Conservation (phyloP, 768 basidiomycete species). For the Agrocybe praecox region DNA sequence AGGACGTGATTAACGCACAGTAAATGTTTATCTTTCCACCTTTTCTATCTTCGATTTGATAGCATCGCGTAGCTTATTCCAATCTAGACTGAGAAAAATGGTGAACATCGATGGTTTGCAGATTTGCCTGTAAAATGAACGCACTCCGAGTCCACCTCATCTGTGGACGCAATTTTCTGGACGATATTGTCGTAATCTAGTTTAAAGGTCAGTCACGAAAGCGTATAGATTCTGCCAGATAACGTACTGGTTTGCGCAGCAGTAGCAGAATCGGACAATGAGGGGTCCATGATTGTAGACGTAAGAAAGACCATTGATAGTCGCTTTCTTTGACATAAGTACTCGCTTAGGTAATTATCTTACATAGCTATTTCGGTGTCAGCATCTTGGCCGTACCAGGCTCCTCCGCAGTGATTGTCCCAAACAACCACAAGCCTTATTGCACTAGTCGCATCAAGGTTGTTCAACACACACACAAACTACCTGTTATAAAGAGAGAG, state of each 20-base stretch:
- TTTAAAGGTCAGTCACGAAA: neutral
- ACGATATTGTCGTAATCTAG: constrained; percentile 52
- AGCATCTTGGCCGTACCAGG: neutral
- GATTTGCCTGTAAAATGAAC: constrained; percentile 35
- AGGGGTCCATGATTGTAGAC: neutral
- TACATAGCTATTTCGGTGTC: neutral
- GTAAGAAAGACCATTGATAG: neutral
- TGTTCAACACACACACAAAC: neutral
- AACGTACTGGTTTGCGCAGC: neutral
- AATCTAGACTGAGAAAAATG: constrained; percentile 54
- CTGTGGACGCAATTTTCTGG: constrained; percentile 65
- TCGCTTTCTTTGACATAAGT: too few species aligned
- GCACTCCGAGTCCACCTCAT: constrained; percentile 56
- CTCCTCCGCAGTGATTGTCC: too few species aligned
- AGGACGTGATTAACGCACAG: constrained; percentile 13
- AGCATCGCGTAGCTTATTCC: constrained; percentile 67
- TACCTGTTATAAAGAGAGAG: neutral
- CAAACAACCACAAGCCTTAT: neutral
- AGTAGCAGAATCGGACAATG: neutral
- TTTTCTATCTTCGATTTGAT: constrained; percentile 73
- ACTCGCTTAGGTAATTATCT: neutral
- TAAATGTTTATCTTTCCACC: constrained; percentile 39
- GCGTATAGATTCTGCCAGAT: neutral
- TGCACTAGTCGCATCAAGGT: neutral
- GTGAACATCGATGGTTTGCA: constrained; percentile 7